Percentiles rank a stretch among this genome's conserved stretches.
Conservation (phyloP, 2,329 filamentous ascomycete species). For the Trichoderma sp. region DNA sequence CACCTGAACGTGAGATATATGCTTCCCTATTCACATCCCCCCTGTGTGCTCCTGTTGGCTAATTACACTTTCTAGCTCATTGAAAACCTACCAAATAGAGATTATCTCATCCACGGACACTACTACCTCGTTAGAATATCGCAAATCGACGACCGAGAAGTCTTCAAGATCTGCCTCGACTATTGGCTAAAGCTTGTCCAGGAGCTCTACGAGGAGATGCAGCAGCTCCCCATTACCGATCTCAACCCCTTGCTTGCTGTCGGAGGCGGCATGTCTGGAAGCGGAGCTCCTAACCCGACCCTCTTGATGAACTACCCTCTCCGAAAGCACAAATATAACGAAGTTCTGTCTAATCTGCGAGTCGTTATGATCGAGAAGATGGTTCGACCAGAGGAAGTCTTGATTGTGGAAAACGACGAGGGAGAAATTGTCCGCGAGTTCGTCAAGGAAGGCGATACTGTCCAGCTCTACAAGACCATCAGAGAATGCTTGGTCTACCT, state of each 20-base stretch:
- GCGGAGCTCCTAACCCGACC: slow-evolving; percentile 79
- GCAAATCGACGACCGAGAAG: slow-evolving; percentile 97
- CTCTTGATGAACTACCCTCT: slow-evolving; percentile 88
- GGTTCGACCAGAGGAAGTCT: slow-evolving; percentile 94
- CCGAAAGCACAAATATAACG: slow-evolving; percentile 96
- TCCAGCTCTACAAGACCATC: slow-evolving; percentile 98
- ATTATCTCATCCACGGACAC: slow-evolving; percentile 92
- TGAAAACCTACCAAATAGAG: slow-evolving; percentile 90
- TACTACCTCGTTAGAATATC: slow-evolving; percentile 98
- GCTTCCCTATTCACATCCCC: background rate
- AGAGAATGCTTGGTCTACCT: slow-evolving; percentile 95
- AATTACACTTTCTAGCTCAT: slow-evolving; percentile 60
- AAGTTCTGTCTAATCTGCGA: slow-evolving; percentile 88
- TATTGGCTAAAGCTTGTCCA: slow-evolving; percentile 99
- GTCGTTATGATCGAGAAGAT: slow-evolving; percentile 99
- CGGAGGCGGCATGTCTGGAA: slow-evolving; percentile 67
- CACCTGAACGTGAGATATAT: slow-evolving; percentile 66
- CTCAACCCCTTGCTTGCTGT: slow-evolving; percentile 85
- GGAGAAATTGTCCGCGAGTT: slow-evolving; percentile 99
- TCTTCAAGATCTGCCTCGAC: slow-evolving; percentile 98
- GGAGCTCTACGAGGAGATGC: slow-evolving; percentile 98
- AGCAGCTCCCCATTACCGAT: slow-evolving; percentile 88
- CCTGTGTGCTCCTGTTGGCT: background rate
- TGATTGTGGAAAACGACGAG: slow-evolving; percentile 99
- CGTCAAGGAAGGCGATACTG: slow-evolving; percentile 98